A percentile compares a stretch with the other conserved stretches of the same genome.
Conservation (phyloP, 306 rosid genomes). For the Cucurbita argyrosperma region DNA sequence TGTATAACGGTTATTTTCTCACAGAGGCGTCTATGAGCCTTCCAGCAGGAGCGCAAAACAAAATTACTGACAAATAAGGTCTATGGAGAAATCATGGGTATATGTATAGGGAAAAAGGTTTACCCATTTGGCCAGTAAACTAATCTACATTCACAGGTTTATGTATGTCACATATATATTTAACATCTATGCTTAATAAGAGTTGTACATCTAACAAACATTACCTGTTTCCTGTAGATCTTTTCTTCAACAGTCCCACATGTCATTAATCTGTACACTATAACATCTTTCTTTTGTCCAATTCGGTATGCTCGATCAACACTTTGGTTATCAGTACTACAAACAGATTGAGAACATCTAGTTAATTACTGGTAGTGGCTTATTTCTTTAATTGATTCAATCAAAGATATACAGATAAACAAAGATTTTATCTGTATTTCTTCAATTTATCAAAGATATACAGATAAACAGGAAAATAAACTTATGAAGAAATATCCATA, state of each 20-base stretch:
- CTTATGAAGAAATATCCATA: neutral
- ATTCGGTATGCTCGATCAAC: constrained; percentile 97
- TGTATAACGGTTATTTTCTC: neutral
- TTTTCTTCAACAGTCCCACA: constrained; percentile 96
- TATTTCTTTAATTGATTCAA: too few species aligned
- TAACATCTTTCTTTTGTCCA: constrained; percentile 81
- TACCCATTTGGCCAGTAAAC: neutral
- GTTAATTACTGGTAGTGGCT: neutral
- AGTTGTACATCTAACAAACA: neutral
- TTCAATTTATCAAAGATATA: neutral
- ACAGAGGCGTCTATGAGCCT: neutral
- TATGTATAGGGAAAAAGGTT: neutral
- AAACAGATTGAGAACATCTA: constrained; percentile 9
- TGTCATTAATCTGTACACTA: constrained; percentile 88
- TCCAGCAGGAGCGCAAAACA: neutral
- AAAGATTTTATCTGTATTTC: neutral
- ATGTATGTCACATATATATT: neutral
- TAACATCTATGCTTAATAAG: neutral
- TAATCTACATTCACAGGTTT: neutral
- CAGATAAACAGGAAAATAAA: neutral
- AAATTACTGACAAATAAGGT: neutral
- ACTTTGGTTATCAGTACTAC: constrained; percentile 89
- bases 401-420: too few species aligned
- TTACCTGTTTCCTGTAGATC: constrained; percentile 87
- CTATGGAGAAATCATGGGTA: neutral